These are phyloP conservation scores for Cadophora luteo-olivacea DNA, from an alignment of 2,329 filamentous ascomycete genomes.

Conservation along the genomic window DNA sequence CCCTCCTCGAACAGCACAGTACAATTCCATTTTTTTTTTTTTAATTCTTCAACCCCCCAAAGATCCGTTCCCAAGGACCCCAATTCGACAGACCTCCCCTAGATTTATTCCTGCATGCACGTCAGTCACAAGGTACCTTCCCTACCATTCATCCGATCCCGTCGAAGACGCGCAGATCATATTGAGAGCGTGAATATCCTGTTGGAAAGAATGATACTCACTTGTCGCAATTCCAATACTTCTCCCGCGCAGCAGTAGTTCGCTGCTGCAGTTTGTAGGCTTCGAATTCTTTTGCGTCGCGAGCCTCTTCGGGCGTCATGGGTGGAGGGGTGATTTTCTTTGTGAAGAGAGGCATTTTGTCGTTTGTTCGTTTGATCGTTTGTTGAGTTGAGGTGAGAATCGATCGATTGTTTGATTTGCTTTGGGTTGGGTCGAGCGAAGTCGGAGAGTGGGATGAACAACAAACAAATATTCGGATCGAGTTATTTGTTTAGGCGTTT, in stretches of 20 bases:
- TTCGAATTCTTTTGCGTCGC: slow-evolving; percentile 15
- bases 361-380: too few species aligned
- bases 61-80: background rate
- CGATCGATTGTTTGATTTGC: too few species aligned
- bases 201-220: background rate
- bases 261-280: slow-evolving; percentile 10
- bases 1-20: background rate
- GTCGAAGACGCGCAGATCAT: too few species aligned
- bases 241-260: slow-evolving; percentile 7
- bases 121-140: background rate
- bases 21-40: too few species aligned
- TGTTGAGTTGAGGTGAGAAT: background rate
- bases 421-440: background rate
- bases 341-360: slow-evolving; percentile 5
- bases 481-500: background rate
- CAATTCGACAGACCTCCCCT: background rate
- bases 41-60: slow-evolving; percentile 1
- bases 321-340: slow-evolving; percentile 12
- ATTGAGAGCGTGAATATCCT: too few species aligned
- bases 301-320: slow-evolving; percentile 8
- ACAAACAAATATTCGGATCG: too few species aligned
- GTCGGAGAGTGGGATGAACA: background rate
- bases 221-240: slow-evolving; percentile 10
- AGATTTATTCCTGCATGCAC: background rate
- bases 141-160: too few species aligned